Conservation (phyloP, 495 filamentous ascomycete genomes). For the Choiromyces venosus region DNA sequence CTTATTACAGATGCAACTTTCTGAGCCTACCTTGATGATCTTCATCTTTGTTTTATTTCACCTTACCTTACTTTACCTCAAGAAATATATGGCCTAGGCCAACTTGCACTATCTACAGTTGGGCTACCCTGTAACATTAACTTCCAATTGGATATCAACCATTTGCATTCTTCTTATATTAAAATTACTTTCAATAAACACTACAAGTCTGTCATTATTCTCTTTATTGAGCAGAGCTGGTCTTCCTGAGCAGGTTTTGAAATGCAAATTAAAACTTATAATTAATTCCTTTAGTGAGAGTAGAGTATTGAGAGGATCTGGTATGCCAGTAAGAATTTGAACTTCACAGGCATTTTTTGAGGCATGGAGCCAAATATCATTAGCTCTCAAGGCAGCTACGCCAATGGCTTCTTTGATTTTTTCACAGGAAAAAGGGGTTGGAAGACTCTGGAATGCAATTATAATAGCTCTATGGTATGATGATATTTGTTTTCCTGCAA, state of each 20-base stretch:
- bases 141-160: too few species aligned
- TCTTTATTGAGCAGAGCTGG: too few species aligned
- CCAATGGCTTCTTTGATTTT: not conserved
- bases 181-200: too few species aligned
- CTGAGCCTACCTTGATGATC: too few species aligned
- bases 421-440: not conserved
- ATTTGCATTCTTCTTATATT: not conserved
- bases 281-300: not conserved
- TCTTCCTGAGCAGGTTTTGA: not conserved
- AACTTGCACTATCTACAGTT: too few species aligned
- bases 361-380: not conserved
- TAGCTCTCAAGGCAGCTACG: not conserved
- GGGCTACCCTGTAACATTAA: too few species aligned
- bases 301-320: too few species aligned
- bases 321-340: too few species aligned
- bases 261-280: not conserved
- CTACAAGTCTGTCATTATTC: not conserved
- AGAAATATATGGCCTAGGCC: too few species aligned
- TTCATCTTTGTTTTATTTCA: too few species aligned
- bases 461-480: not conserved
- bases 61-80: too few species aligned
- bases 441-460: not conserved
- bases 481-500: constrained; percentile 4
- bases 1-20: too few species aligned
- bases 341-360: constrained; percentile 4